These are phyloP conservation scores for Turritis glabra DNA, from an alignment of 345 rosid genomes.

Conservation along the genomic window DNA sequence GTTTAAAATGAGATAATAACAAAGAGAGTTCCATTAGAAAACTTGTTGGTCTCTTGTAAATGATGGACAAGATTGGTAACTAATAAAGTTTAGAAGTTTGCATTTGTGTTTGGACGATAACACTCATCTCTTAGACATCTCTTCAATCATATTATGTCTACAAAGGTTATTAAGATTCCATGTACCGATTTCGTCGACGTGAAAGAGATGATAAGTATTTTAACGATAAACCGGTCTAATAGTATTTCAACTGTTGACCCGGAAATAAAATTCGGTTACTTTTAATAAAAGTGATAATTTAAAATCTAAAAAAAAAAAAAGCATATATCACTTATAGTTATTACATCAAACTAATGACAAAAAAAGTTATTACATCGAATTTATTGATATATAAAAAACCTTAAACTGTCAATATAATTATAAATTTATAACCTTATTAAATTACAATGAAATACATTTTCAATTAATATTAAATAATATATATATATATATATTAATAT, in stretches of 20 bases:
- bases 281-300: too few species aligned
- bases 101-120: constrained; percentile 36
- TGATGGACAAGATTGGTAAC: constrained; percentile 43
- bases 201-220: constrained; percentile 13
- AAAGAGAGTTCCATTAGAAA: constrained; percentile 23
- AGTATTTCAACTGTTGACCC: not conserved
- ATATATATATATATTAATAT: not conserved
- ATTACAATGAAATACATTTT: too few species aligned
- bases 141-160: constrained; percentile 36
- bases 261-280: not conserved
- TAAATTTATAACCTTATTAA: too few species aligned
- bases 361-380: too few species aligned
- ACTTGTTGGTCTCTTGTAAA: constrained; percentile 19
- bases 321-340: too few species aligned
- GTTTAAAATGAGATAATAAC: constrained; percentile 29
- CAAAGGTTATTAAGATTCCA: constrained; percentile 30
- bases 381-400: too few species aligned
- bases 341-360: too few species aligned
- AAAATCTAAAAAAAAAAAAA: too few species aligned
- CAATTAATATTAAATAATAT: too few species aligned
- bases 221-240: constrained; percentile 8
- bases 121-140: constrained; percentile 36
- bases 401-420: too few species aligned
- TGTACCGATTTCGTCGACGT: constrained; percentile 27
- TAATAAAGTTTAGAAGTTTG: constrained; percentile 38